Evolutionary conservation across 2,329 filamentous ascomycete species (phyloP), one percentile per base, ranked within the genome.

Genomic region (Aspergillus japonicus): DNA sequence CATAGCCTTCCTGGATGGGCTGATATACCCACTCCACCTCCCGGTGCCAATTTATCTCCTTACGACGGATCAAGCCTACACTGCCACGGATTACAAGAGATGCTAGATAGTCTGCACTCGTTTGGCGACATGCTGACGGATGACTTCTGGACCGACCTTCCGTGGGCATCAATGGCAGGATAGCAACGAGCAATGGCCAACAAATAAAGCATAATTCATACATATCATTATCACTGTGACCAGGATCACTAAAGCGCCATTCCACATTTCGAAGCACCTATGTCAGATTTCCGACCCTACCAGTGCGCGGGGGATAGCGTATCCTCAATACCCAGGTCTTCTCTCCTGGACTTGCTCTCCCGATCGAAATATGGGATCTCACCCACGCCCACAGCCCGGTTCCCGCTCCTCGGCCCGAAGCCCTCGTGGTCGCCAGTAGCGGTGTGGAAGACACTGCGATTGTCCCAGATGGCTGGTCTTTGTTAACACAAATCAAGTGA

Each of bases 321-420:
- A 33, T 66, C 64, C 55, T 60, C 33, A 23, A 66, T 65, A 3
- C 63, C 67, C 61, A 69, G 39, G 44, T 66, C 64, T 51, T 69
- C 65, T 3, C 62, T 39, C 12, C 62, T 50, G 5, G 60, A 62
- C 14, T 61, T 63, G 23, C 62, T 65, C 10, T 29, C 23, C 0
- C 62, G 63, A 33, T 65, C 62, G n/a, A 61, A 64, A 31, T 64
- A 65, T 0, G 63, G 63, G 2, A 60, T 83, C 96, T 98, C 76
- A 96, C 95, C 81, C 97, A 98, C 69, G 92, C 95, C 76, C 97
- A 98, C 5, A 91, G 96, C 56, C 94, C 95, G 79, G 98, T 95
- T 59, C 94, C 95, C 21, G 98, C 80, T 92, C 89, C 79, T 89
- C 90, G 65, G 86, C 85, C 80, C 80, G 12, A 62, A 52, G 0